Base-by-base conservation (phyloP, 345 rosid genomes). In the Linum trigynum region DNA sequence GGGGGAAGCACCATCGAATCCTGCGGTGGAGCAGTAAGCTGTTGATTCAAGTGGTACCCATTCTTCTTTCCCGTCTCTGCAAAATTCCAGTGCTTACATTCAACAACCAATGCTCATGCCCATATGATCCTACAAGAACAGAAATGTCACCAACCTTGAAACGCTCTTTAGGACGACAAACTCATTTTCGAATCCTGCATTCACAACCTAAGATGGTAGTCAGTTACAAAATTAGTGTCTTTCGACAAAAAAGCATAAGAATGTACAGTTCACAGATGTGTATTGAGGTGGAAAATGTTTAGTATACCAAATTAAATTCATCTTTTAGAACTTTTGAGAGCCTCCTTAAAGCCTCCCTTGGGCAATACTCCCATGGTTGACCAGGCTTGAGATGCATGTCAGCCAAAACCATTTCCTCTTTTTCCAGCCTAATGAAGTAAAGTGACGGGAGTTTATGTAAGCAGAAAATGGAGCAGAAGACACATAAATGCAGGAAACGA, bases 171-270 rank as follows among this genome's bases (percentile, higher is more conserved):
- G 84, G 71, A 94, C 85, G 70, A 78, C 79, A 76, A 94, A 94
- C 78, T 94, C 99, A 71, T 78, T 90, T 73, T 94, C 99, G 72
- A 90, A 94, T 67, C 99, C 99, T n/a, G 99, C 95, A 78, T 90
- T 85, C 91, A 94, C 76, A 59, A 77, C 85, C 98, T 92, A 80
- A 51, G 65, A 40, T 63, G 17, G 39, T 59, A 61, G 23, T 32
- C 16, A 57, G 48, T 41, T 7, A 50, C 58, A 57, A 67, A 61
- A 72, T 14, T 69, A 7, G 48, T 4, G 41, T 3, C 15, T 59
- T 55, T 53, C 4, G 12, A 9, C 53, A 48, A 38, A 64, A 56
- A 6, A 56, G 57, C 61, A 37, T 53, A 58, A 40, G 14, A 51
- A 51, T 7, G 39, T n/a, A 60, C n/a, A 56, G 3, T 6, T 45